Conservation (phyloP, 495 filamentous ascomycete genomes). For the Penicillium nucicola region DNA sequence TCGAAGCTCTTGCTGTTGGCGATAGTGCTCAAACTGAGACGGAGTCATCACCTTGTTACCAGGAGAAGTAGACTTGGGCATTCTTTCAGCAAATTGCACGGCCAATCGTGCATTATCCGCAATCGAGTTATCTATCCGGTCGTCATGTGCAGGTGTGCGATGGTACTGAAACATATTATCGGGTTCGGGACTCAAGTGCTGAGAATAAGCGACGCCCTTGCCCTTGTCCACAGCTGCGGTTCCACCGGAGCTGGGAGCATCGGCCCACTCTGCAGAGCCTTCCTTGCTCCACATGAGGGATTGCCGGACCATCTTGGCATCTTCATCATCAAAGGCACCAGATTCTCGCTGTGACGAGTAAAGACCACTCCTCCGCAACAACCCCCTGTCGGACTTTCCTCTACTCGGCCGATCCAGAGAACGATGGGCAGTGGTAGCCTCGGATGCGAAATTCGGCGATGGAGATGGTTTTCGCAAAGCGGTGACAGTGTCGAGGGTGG, state of each 20-base stretch:
- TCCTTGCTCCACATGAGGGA: slow-evolving; percentile 47
- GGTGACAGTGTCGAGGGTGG: slow-evolving; percentile 8
- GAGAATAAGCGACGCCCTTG: slow-evolving; percentile 12
- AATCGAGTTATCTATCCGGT: slow-evolving; percentile 49
- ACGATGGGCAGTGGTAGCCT: slow-evolving; percentile 36
- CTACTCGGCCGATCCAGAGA: slow-evolving; percentile 29
- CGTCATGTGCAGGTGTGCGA: slow-evolving; percentile 29
- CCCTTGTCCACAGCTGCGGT: slow-evolving; percentile 46
- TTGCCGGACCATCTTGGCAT: slow-evolving; percentile 63
- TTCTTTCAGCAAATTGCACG: slow-evolving; percentile 41
- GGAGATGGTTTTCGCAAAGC: slow-evolving; percentile 20
- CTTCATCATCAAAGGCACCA: slow-evolving; percentile 58
- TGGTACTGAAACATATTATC: slow-evolving; percentile 20
- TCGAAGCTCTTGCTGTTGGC: slow-evolving; percentile 70
- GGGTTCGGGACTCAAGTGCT: slow-evolving; percentile 9
- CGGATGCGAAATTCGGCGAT: slow-evolving; percentile 17
- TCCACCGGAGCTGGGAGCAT: slow-evolving; percentile 33
- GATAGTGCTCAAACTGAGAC: slow-evolving; percentile 81
- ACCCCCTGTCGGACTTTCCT: slow-evolving; percentile 29
- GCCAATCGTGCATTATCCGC: slow-evolving; percentile 56
- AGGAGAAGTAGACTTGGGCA: slow-evolving; percentile 37
- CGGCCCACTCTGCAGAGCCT: slow-evolving; percentile 30
- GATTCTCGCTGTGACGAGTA: slow-evolving; percentile 45
- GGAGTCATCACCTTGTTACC: slow-evolving; percentile 83
- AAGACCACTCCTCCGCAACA: slow-evolving; percentile 46